These are phyloP conservation scores for Fennellomyces sp. DNA, from an alignment of 371 early-diverging fungal species.

Conservation along the genomic window DNA sequence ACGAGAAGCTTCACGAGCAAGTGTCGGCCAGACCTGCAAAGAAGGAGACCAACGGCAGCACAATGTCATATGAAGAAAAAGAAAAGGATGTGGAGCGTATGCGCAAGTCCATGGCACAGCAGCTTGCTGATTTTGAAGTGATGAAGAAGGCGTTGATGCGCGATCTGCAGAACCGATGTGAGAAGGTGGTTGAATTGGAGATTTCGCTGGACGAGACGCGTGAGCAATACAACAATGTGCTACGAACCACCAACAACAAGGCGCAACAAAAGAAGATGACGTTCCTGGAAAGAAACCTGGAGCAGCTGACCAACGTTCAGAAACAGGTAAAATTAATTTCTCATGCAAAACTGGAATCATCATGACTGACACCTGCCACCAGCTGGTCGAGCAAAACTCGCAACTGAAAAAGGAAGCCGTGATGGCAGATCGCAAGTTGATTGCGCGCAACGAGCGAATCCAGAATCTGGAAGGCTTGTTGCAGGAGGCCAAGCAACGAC, in stretches of 20 bases:
- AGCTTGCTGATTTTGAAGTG: slow-evolving; percentile 90
- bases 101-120: slow-evolving; percentile 88
- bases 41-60: not conserved
- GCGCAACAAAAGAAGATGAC: slow-evolving; percentile 93
- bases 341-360: too few relatives aligned
- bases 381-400: slow-evolving; percentile 92
- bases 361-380: too few relatives aligned
- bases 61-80: slow-evolving; percentile 42
- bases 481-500: slow-evolving; percentile 74
- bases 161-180: slow-evolving; percentile 94
- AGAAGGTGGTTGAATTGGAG: slow-evolving; percentile 93
- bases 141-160: slow-evolving; percentile 96
- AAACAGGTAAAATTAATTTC: slow-evolving; percentile 47
- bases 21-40: not conserved
- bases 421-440: slow-evolving; percentile 87
- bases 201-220: slow-evolving; percentile 90
- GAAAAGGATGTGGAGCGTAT: slow-evolving; percentile 85
- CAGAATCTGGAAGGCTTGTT: slow-evolving; percentile 81
- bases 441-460: slow-evolving; percentile 91
- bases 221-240: slow-evolving; percentile 85
- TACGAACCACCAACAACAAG: slow-evolving; percentile 78
- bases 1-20: slow-evolving; percentile 66
- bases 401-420: slow-evolving; percentile 90
- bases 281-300: slow-evolving; percentile 93
- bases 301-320: slow-evolving; percentile 93